Base-by-base conservation (phyloP, 352 stramenopile species). In the Thraustochytrium sp. region DNA sequence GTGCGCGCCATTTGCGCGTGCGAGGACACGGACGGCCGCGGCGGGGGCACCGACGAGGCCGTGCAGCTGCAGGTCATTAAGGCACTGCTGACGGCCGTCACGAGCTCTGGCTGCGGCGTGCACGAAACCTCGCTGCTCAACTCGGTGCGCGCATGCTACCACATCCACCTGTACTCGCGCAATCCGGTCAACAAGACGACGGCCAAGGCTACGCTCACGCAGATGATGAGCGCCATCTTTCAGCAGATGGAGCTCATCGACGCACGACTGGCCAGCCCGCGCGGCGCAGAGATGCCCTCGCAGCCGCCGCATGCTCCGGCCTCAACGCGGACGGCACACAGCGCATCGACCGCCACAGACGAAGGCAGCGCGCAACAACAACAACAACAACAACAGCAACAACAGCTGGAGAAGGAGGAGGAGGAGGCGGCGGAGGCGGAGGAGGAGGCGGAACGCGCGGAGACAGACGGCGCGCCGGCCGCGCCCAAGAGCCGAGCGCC, bases 151-250 rank as follows among this genome's bases (percentile, higher is more conserved):
- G 92, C 96, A 1, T 94, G 95, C 76, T 99, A 98, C 87, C 95
- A 98, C 82, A 94, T 99, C 44, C 96, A 98, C 82, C 87, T 99
- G 31, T 90, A 95, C 75, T 93, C 91, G 73, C 92, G 94, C 68
- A 97, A 91, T 65, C 86, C 87, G 29, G 94, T 95, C 5, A 99
- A 98, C 87, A 93, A 97, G 82, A 98, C 92, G 3, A 98, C 97
- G 2, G 97, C 97, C n/a, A 97, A 98, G 87, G 96, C 96, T 40
- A 96, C 94, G 49, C 88, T 99, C 46, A 95, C 97, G 88, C 97
- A 99, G 87, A 95, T 99, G 83, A 93, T 98, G 18, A 94, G 89
- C 37, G 94, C 97, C 62, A 94, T 99, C 0, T 98, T 99, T 87
- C 90, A 96, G 84, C 88, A 96, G 64, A 98, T 99, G 94, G 96